Base-by-base conservation (phyloP, 306 rosid genomes). In the Quercus glauca region DNA sequence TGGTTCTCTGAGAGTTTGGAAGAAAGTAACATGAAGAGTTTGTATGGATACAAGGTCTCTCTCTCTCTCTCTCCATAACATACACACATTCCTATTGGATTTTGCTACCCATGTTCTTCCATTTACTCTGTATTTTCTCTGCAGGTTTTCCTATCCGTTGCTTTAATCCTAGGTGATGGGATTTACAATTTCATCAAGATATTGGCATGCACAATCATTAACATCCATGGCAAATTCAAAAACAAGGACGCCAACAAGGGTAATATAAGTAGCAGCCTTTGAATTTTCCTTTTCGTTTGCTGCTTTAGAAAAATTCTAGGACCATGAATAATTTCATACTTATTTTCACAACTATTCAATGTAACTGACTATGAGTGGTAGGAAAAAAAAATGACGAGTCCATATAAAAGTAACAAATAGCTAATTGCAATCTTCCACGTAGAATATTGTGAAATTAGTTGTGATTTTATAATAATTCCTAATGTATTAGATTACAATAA, bases 101-200 rank as follows among this genome's bases (percentile, higher is more conserved):
- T 64, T n/a, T 64, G 45, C 70, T 28, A 64, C 41, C 45, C 59
- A 51, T 33, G 52, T 5, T 71, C 49, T 2, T 25, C 58, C 26
- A n/a, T 41, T 23, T 45, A 59, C 55, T 71, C 59, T 20, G 19
- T 29, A 41, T 23, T 61, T 73, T 76, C 20, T 14, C 71, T 11
- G 28, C 92, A 89, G 93, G 91, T 89, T 76, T 93, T 93, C 79
- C 73, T 93, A 3, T 89, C 93, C 6, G 93, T 93, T 51, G 87
- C 97, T 84, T 85, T 93, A 8, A 93, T 93, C 83, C 86, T 92
- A 5, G 98, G 98, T 15, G 97, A 90, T 80, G 98, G 98, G 11
- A 80, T 93, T 61, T 92, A 93, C 90, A 93, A 71, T 73, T 93
- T 93, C 71, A 56, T 80, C 83, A 93, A 93, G 88, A 93, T 92